Base-by-base conservation (phyloP, 169 alveolate species). In the Cryptosporidium sp. region DNA sequence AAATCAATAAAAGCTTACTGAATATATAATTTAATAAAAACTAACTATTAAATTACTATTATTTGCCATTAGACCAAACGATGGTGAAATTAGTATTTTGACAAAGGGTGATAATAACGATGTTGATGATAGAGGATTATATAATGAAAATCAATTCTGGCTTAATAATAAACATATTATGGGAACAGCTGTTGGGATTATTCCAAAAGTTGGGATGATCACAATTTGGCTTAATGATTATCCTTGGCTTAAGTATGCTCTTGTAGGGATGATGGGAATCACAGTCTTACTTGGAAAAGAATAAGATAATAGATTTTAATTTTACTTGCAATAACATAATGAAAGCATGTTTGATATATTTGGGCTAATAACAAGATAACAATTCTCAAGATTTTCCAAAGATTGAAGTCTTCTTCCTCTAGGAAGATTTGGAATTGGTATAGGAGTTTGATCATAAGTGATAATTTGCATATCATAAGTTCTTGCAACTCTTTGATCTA, bases 61-160 rank as follows among this genome's bases (percentile, higher is more conserved):
- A 21, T 61, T 33, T 61, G 42, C 16, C 18, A 52, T 52, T 56
- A 73, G 85, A 35, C 71, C 86, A 44, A 93, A 93, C 37, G 91
- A 93, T 23, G 97, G 96, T 12, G 96, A 94, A 18, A 80, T 87
- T 37, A 85, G 91, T 26, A 91, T 96, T 37, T 89, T 97, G 85
- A 97, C 99, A 2, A 97, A 97, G 93, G 99, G 99, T 33, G 99
- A 97, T 93, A 97, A 97, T 91, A 97, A 97, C 92, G 89, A 92
- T 58, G 97, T 95, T 45, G 98, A 97, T 91, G 99, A 97, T 87
- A 93, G 99, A 93, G 98, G 98, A 7, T 93, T 97, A 42, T 97
- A 96, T 86, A 93, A 94, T 52, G 91, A 75, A 85, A 95, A 96
- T 62, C 94, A 94, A 61, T 60, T 95, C 45, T 97, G 97, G 97